Evolutionary conservation across 208 protist species (phyloP).

Genomic region (Leishmania mexicana): DNA sequence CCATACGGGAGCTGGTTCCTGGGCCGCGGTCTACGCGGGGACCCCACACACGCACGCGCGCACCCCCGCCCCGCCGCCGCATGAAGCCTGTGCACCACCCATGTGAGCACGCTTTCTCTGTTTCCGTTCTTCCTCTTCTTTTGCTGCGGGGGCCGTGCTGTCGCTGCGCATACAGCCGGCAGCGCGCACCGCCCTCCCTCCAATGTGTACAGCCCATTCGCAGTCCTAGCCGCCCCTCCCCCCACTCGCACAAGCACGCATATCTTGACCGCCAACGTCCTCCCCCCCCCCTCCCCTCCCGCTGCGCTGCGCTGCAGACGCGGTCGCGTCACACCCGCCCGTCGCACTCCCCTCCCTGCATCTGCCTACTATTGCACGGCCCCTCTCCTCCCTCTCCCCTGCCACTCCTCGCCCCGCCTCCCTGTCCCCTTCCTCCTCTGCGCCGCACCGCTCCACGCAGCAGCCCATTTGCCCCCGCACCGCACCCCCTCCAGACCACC

Average conservation of each 20-base stretch:
- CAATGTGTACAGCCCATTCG: background rate
- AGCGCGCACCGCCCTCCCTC: background rate
- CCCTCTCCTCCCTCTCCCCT: background rate
- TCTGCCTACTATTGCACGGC: background rate
- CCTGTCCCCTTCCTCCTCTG: background rate
- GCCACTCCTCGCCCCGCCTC: background rate
- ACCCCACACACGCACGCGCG: background rate
- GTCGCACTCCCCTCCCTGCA: background rate
- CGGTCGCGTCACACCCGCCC: too few relatives aligned
- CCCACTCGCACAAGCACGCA: background rate
- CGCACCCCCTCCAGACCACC: background rate
- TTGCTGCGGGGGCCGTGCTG: background rate
- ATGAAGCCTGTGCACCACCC: background rate
- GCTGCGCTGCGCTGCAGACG: background rate
- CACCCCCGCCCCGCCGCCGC: background rate
- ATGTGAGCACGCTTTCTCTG: background rate
- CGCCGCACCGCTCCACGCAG: background rate
- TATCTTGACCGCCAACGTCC: background rate
- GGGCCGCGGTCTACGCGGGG: too few relatives aligned
- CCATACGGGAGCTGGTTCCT: too few relatives aligned
- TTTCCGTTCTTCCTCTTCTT: background rate
- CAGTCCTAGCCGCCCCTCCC: background rate
- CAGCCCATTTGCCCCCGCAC: background rate
- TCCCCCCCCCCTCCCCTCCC: too few relatives aligned
- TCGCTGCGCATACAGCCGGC: background rate